Percentiles rank a stretch among this genome's conserved stretches.
These are phyloP conservation scores for Cladorrhinum sp. DNA, from an alignment of 2,329 filamentous ascomycete genomes.

Conservation along the genomic window DNA sequence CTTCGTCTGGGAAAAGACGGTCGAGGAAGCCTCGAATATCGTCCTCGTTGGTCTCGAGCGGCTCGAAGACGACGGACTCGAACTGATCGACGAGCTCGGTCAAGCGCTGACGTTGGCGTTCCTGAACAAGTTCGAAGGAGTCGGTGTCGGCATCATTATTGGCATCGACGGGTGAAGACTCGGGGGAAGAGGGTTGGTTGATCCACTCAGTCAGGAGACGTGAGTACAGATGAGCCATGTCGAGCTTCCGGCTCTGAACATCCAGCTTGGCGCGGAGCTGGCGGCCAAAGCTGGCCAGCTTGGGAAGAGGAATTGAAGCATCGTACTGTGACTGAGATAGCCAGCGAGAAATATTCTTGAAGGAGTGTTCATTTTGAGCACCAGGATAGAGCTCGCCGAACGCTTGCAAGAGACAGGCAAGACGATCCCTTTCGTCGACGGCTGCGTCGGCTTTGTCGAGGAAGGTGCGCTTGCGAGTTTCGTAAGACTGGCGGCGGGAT, in stretches of 20 bases:
- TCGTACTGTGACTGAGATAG: slow-evolving; percentile 37
- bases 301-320: slow-evolving; percentile 33
- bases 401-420: slow-evolving; percentile 25
- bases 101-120: slow-evolving; percentile 36
- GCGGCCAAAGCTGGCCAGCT: slow-evolving; percentile 32
- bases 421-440: slow-evolving; percentile 20
- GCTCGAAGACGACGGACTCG: slow-evolving; percentile 38
- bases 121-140: slow-evolving; percentile 30
- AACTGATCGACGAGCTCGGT: slow-evolving; percentile 39
- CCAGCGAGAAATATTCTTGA: slow-evolving; percentile 35
- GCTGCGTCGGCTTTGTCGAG: slow-evolving; percentile 31
- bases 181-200: slow-evolving; percentile 22
- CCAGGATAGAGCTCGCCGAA: slow-evolving; percentile 24
- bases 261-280: slow-evolving; percentile 34
- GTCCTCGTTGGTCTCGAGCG: slow-evolving; percentile 33
- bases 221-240: slow-evolving; percentile 35
- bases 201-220: slow-evolving; percentile 41
- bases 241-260: slow-evolving; percentile 35
- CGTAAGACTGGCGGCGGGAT: slow-evolving; percentile 31
- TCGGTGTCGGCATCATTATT: slow-evolving; percentile 24
- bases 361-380: slow-evolving; percentile 9
- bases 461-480: slow-evolving; percentile 41
- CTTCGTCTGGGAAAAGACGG: slow-evolving; percentile 31
- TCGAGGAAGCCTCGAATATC: slow-evolving; percentile 34
- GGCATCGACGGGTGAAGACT: slow-evolving; percentile 6